Conservation (phyloP, 352 stramenopile genomes). For the Discostella stelligera region DNA sequence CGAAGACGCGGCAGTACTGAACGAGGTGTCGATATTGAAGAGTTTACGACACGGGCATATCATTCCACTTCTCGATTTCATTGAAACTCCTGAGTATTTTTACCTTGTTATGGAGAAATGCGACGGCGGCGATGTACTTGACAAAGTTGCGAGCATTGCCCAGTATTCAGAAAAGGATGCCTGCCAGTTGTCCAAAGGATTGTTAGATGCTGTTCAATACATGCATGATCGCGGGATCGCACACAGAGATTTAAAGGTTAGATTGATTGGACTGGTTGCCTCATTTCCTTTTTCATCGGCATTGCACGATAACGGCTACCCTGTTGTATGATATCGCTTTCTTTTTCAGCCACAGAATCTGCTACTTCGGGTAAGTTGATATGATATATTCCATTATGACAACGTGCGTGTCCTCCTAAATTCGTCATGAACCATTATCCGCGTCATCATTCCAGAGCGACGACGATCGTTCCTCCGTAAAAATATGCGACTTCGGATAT, state of each 20-base stretch:
- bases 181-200: constrained; percentile 88
- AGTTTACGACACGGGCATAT: constrained; percentile 77
- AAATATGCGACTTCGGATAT: constrained; percentile 87
- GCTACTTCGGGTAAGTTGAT: constrained; percentile 82
- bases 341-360: constrained; percentile 91
- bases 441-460: constrained; percentile 55
- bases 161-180: constrained; percentile 95
- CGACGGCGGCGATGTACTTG: constrained; percentile 94
- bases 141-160: constrained; percentile 93
- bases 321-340: background rate
- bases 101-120: constrained; percentile 98
- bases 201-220: constrained; percentile 92
- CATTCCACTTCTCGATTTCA: constrained; percentile 82
- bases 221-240: constrained; percentile 90
- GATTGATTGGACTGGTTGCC: constrained; percentile 6
- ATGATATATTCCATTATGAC: background rate
- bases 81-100: constrained; percentile 83
- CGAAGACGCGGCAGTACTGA: constrained; percentile 72
- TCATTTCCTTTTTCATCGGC: background rate
- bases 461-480: constrained; percentile 88
- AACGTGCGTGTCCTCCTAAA: background rate
- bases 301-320: background rate
- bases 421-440: background rate
- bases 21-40: constrained; percentile 81
- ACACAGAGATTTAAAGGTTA: constrained; percentile 90